Conservation (phyloP, 2,329 filamentous ascomycete species). For the Fusarium humuli region DNA sequence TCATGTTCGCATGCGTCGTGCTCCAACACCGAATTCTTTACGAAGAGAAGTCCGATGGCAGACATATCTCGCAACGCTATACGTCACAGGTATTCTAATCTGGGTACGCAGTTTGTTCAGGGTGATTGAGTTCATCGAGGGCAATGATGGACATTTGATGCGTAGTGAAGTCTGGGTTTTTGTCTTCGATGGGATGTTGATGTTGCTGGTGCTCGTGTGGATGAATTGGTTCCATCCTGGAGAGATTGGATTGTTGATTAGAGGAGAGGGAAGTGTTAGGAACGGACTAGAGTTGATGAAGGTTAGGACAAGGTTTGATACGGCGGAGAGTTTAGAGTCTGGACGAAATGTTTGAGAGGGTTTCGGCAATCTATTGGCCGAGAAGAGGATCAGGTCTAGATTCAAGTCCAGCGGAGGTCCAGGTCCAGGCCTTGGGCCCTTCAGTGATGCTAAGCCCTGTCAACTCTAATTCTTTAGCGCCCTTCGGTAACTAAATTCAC, state of each 20-base stretch:
- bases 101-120: slow-evolving; percentile 57
- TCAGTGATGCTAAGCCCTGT: not conserved
- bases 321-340: slow-evolving; percentile 34
- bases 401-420: not conserved
- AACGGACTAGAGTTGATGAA: slow-evolving; percentile 44
- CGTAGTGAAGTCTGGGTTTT: slow-evolving; percentile 52
- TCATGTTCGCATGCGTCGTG: slow-evolving; percentile 50
- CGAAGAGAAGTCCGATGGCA: slow-evolving; percentile 46
- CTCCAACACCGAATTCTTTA: slow-evolving; percentile 24
- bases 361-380: not conserved
- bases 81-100: slow-evolving; percentile 51
- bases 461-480: slow-evolving; percentile 2
- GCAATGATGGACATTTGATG: slow-evolving; percentile 50
- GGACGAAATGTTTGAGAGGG: not conserved
- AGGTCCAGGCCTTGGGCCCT: not conserved
- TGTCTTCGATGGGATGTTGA: slow-evolving; percentile 54
- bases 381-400: not conserved
- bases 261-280: slow-evolving; percentile 37
- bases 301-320: slow-evolving; percentile 12
- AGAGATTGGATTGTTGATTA: slow-evolving; percentile 46
- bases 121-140: slow-evolving; percentile 56
- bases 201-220: slow-evolving; percentile 48
- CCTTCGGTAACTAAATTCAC: not conserved
- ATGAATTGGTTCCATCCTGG: slow-evolving; percentile 49
- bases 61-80: slow-evolving; percentile 48